Conservation (phyloP, 2,329 filamentous ascomycete genomes). For the Berkeleyomyces rouxiae region DNA sequence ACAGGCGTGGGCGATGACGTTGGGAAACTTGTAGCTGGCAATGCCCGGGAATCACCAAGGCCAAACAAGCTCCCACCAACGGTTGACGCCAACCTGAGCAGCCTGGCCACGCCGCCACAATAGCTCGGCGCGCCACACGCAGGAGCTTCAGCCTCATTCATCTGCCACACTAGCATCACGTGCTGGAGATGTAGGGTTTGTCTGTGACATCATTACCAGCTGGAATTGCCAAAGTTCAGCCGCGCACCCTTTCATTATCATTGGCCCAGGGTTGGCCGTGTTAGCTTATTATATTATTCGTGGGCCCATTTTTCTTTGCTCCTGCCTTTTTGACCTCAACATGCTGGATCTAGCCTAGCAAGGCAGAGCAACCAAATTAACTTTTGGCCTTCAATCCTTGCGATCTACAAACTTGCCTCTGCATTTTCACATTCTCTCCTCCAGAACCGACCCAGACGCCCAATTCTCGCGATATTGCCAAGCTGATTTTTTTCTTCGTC, state of each 20-base stretch:
- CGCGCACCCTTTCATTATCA: neutral
- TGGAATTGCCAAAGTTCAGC: constrained; percentile 5
- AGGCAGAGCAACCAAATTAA: constrained; percentile 4
- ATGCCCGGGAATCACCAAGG: neutral
- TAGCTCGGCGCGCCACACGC: constrained; percentile 22
- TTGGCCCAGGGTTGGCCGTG: neutral
- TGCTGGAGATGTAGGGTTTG: neutral
- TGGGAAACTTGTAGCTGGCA: neutral
- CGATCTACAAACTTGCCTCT: neutral
- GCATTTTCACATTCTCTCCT: neutral
- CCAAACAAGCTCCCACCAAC: neutral
- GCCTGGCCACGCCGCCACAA: constrained; percentile 11
- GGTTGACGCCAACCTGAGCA: constrained; percentile 14
- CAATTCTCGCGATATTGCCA: neutral
- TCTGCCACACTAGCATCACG: neutral
- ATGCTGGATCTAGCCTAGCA: constrained; percentile 4
- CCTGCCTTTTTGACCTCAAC: too few relatives aligned
- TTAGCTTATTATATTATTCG: neutral
- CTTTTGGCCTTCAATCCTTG: neutral
- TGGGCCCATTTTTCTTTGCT: neutral
- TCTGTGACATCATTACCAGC: too few relatives aligned
- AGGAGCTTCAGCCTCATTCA: constrained; percentile 10
- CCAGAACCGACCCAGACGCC: neutral
- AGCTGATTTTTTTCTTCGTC: neutral
- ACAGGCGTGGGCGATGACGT: constrained; percentile 5